Conservation (phyloP, 2,329 filamentous ascomycete genomes). For the Byssoonygena ceratinophila region DNA sequence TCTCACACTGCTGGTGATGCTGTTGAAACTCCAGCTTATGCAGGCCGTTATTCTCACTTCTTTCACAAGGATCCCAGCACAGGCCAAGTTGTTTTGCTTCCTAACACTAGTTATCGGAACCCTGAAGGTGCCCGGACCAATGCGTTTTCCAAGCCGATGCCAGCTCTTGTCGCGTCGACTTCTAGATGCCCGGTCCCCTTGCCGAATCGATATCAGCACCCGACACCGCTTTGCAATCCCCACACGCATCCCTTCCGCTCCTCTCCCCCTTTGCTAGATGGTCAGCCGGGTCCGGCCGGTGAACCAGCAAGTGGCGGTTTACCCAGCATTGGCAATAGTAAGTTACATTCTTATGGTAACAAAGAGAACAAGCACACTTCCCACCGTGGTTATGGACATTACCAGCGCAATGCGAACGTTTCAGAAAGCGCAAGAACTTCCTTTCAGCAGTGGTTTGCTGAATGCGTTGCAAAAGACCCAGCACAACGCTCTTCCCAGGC, state of each 20-base stretch:
- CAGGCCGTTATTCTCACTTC: constrained; percentile 10
- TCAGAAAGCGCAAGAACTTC: constrained; percentile 3
- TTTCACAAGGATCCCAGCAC: constrained; percentile 10
- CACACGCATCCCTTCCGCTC: constrained; percentile 17
- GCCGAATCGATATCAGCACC: constrained; percentile 16
- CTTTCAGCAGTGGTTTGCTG: constrained; percentile 10
- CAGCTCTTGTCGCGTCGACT: constrained; percentile 15
- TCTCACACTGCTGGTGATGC: constrained; percentile 6
- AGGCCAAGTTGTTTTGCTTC: constrained; percentile 9
- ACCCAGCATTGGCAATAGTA: constrained; percentile 15
- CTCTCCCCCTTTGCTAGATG: constrained; percentile 14
- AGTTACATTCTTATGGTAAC: constrained; percentile 14
- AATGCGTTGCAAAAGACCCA: constrained; percentile 7
- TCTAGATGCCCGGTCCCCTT: constrained; percentile 12
- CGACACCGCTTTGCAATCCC: constrained; percentile 13
- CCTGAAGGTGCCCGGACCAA: background rate
- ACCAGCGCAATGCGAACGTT: background rate
- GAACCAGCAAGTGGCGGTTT: constrained; percentile 3
- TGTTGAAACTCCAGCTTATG: background rate
- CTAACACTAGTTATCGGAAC: constrained; percentile 9
- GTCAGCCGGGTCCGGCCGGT: constrained; percentile 3
- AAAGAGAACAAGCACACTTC: constrained; percentile 5
- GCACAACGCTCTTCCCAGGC: background rate
- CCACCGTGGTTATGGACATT: constrained; percentile 8
- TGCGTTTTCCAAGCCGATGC: constrained; percentile 1